Base-by-base conservation (phyloP, 2,329 filamentous ascomycete species). In the Neocatenulostroma microsporum region DNA sequence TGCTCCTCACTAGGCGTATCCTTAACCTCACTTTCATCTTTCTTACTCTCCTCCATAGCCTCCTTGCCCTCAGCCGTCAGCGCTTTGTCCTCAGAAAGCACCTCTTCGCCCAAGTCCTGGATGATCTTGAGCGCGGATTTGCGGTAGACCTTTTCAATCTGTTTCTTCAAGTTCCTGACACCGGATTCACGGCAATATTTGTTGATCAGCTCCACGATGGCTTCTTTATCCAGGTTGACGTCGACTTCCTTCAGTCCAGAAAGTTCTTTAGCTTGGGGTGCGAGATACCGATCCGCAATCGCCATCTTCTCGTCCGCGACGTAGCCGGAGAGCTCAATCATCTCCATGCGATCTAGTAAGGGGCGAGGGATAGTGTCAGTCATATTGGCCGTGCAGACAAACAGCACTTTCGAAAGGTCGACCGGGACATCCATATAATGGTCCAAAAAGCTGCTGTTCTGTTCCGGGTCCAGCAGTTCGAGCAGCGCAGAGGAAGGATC, bases 351-450 rank as follows among this genome's bases (percentile, higher is more conserved):
- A 58, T 98, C 91, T 12, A 96, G 73, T 1, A 98, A 72, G 3
- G 91, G 93, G 27, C 88, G 78, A 12, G 91, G 91, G 44, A 98
- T 98, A 0, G 91, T 98, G 55, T 98, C 91, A 0, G 88, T 94
- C 82, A 96, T 93, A 62, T 98, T 98, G 41, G 91, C 91, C 11
- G 91, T 98, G 72, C 91, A 98, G 27, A 98, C 91, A 57, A 98
- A 98, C 14, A 98, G 73, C 2, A 98, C 91, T 67, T 96, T 96
- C 34, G 88, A 95, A 34, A 98, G 71, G 58, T 98, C 91, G 5
- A 98, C 89, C 0, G 91, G 91, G 1, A 98, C 87, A 60, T 98
- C 91, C 76, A 98, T 86, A 66, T 98, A 98, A 62, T 98, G 91
- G 53, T 98, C 91, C 46, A 98, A 64, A 74, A 98, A 98, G 17